Evolutionary conservation across 2,329 filamentous ascomycete genomes (phyloP), one percentile per base, ranked within the genome.

Genomic region (Escovopsis sp.): DNA sequence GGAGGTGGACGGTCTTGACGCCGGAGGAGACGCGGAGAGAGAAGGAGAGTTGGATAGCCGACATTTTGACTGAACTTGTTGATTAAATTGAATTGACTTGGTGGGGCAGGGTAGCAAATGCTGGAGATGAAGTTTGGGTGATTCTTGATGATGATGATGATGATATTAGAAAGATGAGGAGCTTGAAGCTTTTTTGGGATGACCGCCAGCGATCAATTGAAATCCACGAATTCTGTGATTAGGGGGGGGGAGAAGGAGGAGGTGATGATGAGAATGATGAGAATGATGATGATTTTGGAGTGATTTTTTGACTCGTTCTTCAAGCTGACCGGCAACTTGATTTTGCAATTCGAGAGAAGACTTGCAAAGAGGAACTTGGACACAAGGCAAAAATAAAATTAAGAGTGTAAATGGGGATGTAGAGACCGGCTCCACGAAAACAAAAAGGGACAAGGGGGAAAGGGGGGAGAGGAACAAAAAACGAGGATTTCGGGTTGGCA

Each of bases 1-100:
- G 82, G 53, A 98, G 75, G 63, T 96, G 89, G 61, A 94, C 89
- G 58, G 88, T 89, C 79, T 95, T 94, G 75, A 93, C 86, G 68
- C 87, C 86, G 61, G 85, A 79, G 60, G 88, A 94, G 63, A 93
- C 93, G 71, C 88, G 86, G 64, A 96, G 84, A 64, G 83, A 81
- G 71, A 96, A 96, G 61, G 87, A 89, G 54, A 94, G 81, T 70
- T 95, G 89, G 67, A 91, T 79, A 62, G 86, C 72, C 66, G 88
- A 81, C 86, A 94, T 94, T 70, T 61, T 79, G 63, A 58, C 39
- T 44, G 39, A 14, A 30, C 35, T 48, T 40, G 47, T 45, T 48
- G 31, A 46, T 50, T 20, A n/a, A n/a, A n/a, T 46, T 49, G 39
- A 35, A 45, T 54, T 51, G 36, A 44, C 42, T 49, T 50, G 48